Percentiles rank a stretch among this genome's conserved stretches.
Evolutionary conservation across 371 early-diverging fungal genomes (phyloP).

Genomic region (Circinella umbellata): DNA sequence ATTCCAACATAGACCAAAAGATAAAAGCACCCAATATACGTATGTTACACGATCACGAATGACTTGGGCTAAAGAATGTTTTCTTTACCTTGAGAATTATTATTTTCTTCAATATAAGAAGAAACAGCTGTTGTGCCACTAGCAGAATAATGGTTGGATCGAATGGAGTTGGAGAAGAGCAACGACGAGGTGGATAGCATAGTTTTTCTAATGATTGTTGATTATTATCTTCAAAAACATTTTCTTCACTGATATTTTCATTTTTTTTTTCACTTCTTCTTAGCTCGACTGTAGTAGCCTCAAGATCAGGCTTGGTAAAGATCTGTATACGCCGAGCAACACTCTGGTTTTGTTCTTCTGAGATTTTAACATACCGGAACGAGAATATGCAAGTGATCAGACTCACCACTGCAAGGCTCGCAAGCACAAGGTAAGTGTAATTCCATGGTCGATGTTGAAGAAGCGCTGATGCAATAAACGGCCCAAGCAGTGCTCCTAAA

Average conservation of each 20-base stretch:
- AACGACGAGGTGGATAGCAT: neutral
- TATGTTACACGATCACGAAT: constrained; percentile 20
- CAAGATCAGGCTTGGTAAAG: neutral
- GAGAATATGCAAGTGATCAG: constrained; percentile 7
- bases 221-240: neutral
- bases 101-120: neutral
- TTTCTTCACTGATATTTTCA: neutral
- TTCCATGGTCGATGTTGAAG: constrained; percentile 17
- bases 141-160: neutral
- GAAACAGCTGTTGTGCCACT: constrained; percentile 6
- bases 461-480: constrained; percentile 24
- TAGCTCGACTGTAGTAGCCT: constrained; percentile 4
- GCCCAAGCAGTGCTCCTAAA: constrained; percentile 29
- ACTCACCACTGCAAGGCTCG: constrained; percentile 16
- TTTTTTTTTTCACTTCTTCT: neutral
- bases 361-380: constrained; percentile 6
- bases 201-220: neutral
- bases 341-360: constrained; percentile 4
- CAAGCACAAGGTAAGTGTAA: constrained; percentile 21
- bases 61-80: constrained; percentile 1
- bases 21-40: constrained; percentile 24
- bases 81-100: neutral
- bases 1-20: constrained; percentile 32
- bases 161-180: neutral
- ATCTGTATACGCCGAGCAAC: neutral